Base-by-base conservation (phyloP, 2,329 filamentous ascomycete genomes). In the Claviceps spartinae region DNA sequence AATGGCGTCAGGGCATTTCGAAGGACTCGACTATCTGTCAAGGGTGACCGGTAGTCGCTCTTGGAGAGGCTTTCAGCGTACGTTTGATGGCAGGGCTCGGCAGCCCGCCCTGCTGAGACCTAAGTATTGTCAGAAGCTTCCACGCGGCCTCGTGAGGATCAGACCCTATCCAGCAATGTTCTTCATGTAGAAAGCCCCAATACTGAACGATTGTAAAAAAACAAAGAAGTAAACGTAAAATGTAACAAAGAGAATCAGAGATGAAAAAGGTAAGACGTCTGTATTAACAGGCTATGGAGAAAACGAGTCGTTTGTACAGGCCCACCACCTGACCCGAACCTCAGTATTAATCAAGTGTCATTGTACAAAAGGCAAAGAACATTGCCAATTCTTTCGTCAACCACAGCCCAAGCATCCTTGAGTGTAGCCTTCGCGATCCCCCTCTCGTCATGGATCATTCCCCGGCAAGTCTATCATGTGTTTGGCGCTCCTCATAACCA, bases 321-420 rank as follows among this genome's bases (percentile, higher is more conserved):
- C 59, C 56, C 56, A 54, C 58, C 58, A 58, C 55, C 44, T 54
- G 59, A 34, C 56, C 57, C 50, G 58, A 63, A 64, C 66, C 59
- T 60, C 61, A 67, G 62, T 61, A 68, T 67, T 69, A 68, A 63
- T 65, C 64, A 68, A 64, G 57, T 61, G 62, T 68, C 68, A 67
- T 69, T 69, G 67, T 70, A 70, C 68, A 70, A 57, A 22, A 60
- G 65, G 63, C 62, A 60, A 60, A 56, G 55, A 55, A 61, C 59
- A 60, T 62, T 61, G 59, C 60, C 57, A 55, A 58, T 59, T 40
- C 56, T 55, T 47, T 47, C 53, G 47, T 47, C 48, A 50, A 51
- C 52, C 16, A 51, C 50, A 50, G 49, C 14, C 20, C 16, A 16
- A 26, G 20, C 14, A 11, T 36, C 47, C 41, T 22, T 43, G 18